Evolutionary conservation across 306 rosid species (phyloP).

Genomic region (Lathyrus aphaca): DNA sequence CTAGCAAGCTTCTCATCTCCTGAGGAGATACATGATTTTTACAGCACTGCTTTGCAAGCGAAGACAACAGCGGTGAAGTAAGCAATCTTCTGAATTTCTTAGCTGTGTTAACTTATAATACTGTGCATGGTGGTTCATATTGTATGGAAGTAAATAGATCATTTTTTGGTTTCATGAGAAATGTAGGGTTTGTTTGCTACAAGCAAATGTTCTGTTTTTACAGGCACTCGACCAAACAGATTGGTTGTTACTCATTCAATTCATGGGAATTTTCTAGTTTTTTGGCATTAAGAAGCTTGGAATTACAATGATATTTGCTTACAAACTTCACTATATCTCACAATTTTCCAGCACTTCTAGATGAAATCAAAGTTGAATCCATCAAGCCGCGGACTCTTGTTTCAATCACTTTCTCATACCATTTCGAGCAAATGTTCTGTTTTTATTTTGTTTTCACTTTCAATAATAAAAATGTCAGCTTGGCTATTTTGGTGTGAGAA

Average conservation of each 20-base stretch:
- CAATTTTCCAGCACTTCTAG: too few relatives aligned
- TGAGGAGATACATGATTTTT: conserved; percentile 94
- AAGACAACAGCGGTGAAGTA: conserved; percentile 93
- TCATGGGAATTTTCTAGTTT: too few relatives aligned
- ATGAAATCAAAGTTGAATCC: too few relatives aligned
- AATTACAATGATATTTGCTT: too few relatives aligned
- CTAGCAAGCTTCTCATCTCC: conserved; percentile 82
- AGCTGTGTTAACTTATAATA: neutral
- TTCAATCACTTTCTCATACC: too few relatives aligned
- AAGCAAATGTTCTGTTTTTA: neutral
- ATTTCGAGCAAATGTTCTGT: neutral
- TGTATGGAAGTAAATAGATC: neutral
- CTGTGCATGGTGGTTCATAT: conserved; percentile 12
- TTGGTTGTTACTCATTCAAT: too few relatives aligned
- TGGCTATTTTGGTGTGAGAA: neutral
- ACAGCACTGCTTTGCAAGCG: conserved; percentile 81
- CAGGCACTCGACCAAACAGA: too few relatives aligned
- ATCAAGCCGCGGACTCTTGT: too few relatives aligned
- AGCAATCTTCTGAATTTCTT: conserved; percentile 41
- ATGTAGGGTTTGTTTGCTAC: neutral
- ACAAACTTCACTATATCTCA: too few relatives aligned
- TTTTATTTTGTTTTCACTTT: conserved; percentile 21
- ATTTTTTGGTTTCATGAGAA: conserved; percentile 11
- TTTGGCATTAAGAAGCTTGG: too few relatives aligned
- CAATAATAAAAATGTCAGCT: neutral